Evolutionary conservation across 805 yeast species (phyloP).

Genomic region (Ascoidea rubescens): DNA sequence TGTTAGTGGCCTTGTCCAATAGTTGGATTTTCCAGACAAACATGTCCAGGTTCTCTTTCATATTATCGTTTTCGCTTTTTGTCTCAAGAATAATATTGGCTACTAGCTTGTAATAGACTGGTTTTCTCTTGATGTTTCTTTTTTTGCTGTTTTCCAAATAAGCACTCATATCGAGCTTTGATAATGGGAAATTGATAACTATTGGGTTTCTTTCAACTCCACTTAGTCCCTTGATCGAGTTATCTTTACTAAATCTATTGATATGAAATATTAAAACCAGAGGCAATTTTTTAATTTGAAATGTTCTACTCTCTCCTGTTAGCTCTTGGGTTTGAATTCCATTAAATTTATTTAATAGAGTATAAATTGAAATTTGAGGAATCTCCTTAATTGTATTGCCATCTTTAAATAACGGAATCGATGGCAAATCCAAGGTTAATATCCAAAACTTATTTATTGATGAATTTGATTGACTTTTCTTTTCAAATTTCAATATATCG

Average conservation of each 20-base stretch:
- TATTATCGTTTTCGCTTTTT: slow-evolving; percentile 10
- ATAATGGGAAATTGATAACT: slow-evolving; percentile 43
- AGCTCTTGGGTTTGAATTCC: slow-evolving; percentile 20
- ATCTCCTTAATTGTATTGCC: slow-evolving; percentile 29
- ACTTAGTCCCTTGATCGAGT: slow-evolving; percentile 14
- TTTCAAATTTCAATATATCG: slow-evolving; percentile 12
- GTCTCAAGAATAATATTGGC: slow-evolving; percentile 32
- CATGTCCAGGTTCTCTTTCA: slow-evolving; percentile 11
- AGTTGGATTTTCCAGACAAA: slow-evolving; percentile 36
- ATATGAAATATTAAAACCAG: slow-evolving; percentile 39
- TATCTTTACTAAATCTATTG: slow-evolving; percentile 33
- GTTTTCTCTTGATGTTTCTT: slow-evolving; percentile 9
- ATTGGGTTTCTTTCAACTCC: slow-evolving; percentile 40
- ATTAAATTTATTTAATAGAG: slow-evolving; percentile 29
- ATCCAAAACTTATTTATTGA: slow-evolving; percentile 30
- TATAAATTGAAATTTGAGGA: slow-evolving; percentile 34
- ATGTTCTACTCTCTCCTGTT: slow-evolving; percentile 22
- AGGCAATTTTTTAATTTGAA: slow-evolving; percentile 32
- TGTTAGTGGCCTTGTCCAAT: slow-evolving; percentile 22
- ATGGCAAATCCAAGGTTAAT: slow-evolving; percentile 47
- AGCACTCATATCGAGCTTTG: slow-evolving; percentile 16
- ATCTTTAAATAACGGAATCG: slow-evolving; percentile 39
- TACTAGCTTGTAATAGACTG: slow-evolving; percentile 25
- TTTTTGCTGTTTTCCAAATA: slow-evolving; percentile 18
- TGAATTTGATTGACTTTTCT: slow-evolving; percentile 11